Percentiles rank a stretch among this genome's conserved stretches.
phyloP scores from a whole-genome alignment of 139 green algal species.

The Pedinophyceae sp. region DNA sequence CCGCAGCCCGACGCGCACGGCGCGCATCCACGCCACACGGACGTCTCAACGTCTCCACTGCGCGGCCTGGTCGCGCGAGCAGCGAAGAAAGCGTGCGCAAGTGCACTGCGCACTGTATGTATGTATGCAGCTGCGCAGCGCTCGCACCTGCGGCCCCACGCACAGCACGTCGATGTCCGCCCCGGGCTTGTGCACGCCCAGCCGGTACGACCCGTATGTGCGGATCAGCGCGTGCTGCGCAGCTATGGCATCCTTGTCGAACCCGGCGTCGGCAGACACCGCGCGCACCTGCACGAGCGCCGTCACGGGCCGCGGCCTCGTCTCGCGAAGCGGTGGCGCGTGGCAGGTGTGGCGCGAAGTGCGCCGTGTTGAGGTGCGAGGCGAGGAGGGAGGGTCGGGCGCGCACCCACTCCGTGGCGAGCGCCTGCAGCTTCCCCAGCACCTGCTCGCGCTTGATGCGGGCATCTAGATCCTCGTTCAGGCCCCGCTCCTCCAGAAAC shows the following conservation, averaged over 20 bases:
- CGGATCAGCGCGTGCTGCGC: slow-evolving; percentile 65
- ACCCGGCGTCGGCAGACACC: slow-evolving; percentile 17
- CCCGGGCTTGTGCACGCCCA: slow-evolving; percentile 85
- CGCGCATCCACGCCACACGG: too few species aligned
- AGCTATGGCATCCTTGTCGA: slow-evolving; percentile 46
- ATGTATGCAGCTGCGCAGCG: not conserved
- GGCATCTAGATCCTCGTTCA: slow-evolving; percentile 46
- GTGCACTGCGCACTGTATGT: slow-evolving; percentile 2
- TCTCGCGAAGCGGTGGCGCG: too few species aligned
- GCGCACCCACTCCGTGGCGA: slow-evolving; percentile 36
- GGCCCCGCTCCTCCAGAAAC: slow-evolving; percentile 21
- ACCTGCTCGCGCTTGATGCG: slow-evolving; percentile 38
- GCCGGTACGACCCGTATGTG: slow-evolving; percentile 85
- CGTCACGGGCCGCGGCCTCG: too few species aligned
- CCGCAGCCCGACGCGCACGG: too few species aligned
- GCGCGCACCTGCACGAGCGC: slow-evolving; percentile 21
- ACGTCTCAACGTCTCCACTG: too few species aligned
- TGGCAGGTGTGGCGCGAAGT: too few species aligned
- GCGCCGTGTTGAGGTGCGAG: too few species aligned
- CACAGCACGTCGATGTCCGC: slow-evolving; percentile 92
- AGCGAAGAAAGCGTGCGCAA: slow-evolving; percentile 7
- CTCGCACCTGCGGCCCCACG: slow-evolving; percentile 49
- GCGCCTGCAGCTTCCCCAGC: slow-evolving; percentile 21
- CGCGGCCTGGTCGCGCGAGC: too few species aligned
- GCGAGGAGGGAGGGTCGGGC: too few species aligned